These are phyloP conservation scores for Trifolium fragiferum DNA, from an alignment of 306 rosid species.

Conservation along the genomic window DNA sequence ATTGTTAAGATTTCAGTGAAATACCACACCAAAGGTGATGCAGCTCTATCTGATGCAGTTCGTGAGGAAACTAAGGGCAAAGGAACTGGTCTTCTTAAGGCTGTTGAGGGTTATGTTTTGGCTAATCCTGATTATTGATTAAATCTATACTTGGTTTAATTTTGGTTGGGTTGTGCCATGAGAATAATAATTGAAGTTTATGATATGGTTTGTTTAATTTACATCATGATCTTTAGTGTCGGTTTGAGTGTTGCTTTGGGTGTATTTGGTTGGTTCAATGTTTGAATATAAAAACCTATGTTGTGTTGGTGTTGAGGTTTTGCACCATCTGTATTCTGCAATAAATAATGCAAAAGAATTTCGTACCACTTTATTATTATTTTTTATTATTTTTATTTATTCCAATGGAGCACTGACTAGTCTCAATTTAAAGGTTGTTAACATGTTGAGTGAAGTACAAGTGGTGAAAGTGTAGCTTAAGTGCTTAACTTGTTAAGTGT, in stretches of 20 bases:
- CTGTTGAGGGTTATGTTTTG: conserved; percentile 41
- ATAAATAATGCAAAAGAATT: conserved; percentile 15
- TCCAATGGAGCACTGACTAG: neutral
- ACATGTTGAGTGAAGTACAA: neutral
- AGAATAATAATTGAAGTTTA: neutral
- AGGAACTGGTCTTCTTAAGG: conserved; percentile 36
- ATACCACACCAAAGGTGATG: conserved; percentile 43
- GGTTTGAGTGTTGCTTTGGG: conserved; percentile 3
- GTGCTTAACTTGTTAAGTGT: neutral
- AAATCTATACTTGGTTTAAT: neutral
- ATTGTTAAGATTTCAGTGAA: conserved; percentile 7
- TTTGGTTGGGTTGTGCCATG: neutral
- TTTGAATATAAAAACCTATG: neutral
- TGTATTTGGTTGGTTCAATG: neutral
- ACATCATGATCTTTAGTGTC: neutral
- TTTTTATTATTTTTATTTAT: no score
- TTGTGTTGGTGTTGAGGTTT: neutral
- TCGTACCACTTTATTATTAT: neutral
- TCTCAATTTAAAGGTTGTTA: neutral
- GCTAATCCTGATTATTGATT: conserved; percentile 32
- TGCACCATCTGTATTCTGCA: neutral
- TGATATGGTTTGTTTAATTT: neutral
- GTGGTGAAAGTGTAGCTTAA: neutral
- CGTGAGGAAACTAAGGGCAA: conserved; percentile 28
- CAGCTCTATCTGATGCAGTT: conserved; percentile 17